Percentiles rank a stretch among this genome's conserved stretches.
These are phyloP conservation scores for Coemansia sp. DNA, from an alignment of 192 early-diverging fungal species.

Conservation along the genomic window DNA sequence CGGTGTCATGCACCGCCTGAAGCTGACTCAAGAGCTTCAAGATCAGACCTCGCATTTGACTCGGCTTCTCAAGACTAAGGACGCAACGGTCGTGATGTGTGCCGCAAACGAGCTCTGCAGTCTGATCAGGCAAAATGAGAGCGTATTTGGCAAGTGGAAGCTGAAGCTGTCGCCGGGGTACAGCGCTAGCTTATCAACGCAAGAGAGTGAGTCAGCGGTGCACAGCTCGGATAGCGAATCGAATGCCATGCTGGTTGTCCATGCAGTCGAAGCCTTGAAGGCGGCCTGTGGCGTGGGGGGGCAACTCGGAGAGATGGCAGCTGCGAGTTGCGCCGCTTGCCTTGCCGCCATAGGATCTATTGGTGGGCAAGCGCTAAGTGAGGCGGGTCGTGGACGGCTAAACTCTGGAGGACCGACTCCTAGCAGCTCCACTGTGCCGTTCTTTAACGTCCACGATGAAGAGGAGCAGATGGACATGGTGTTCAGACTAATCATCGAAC, in stretches of 20 bases:
- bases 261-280: slow-evolving; percentile 18
- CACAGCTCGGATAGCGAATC: slow-evolving; percentile 5
- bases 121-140: slow-evolving; percentile 24
- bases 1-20: slow-evolving; percentile 14
- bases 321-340: slow-evolving; percentile 46
- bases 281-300: slow-evolving; percentile 27
- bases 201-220: slow-evolving; percentile 1
- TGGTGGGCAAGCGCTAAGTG: slow-evolving; percentile 13
- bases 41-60: slow-evolving; percentile 21
- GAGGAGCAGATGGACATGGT: slow-evolving; percentile 49
- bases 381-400: background rate
- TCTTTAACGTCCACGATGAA: slow-evolving; percentile 24
- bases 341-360: slow-evolving; percentile 41
- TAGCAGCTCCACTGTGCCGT: background rate
- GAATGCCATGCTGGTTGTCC: slow-evolving; percentile 24
- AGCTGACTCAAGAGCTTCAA: slow-evolving; percentile 9
- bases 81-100: slow-evolving; percentile 41
- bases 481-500: slow-evolving; percentile 45
- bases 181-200: background rate
- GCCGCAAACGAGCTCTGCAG: slow-evolving; percentile 35
- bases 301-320: slow-evolving; percentile 31
- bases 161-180: slow-evolving; percentile 16
- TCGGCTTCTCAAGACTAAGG: slow-evolving; percentile 37
- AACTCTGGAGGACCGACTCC: background rate
- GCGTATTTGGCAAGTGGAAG: slow-evolving; percentile 39